Conservation (phyloP, 2,329 filamentous ascomycete species). For the Akanthomyces dipterigenus region DNA sequence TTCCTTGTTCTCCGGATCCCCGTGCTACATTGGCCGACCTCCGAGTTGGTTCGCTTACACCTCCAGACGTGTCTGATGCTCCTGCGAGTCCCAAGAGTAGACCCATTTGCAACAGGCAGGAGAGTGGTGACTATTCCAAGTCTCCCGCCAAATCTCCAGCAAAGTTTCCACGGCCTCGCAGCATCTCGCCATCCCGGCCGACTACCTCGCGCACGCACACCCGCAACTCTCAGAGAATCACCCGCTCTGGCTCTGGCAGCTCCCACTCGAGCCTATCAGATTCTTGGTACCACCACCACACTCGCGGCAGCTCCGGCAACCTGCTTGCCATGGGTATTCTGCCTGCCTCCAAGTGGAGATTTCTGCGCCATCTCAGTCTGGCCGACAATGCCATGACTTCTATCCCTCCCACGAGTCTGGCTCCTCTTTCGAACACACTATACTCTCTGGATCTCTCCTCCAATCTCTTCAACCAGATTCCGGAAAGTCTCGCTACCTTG, state of each 20-base stretch:
- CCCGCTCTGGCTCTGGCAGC: slow-evolving; percentile 84
- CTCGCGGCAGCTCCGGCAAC: slow-evolving; percentile 70
- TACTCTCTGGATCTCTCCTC: slow-evolving; percentile 88
- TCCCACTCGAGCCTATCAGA: slow-evolving; percentile 75
- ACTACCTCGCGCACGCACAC: slow-evolving; percentile 64
- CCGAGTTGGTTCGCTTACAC: slow-evolving; percentile 52
- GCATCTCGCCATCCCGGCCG: slow-evolving; percentile 75
- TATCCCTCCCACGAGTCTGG: slow-evolving; percentile 67
- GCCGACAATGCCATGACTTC: slow-evolving; percentile 86
- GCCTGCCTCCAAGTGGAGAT: slow-evolving; percentile 87
- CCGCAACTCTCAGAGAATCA: slow-evolving; percentile 66
- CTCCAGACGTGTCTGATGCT: slow-evolving; percentile 37
- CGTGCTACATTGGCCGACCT: slow-evolving; percentile 42
- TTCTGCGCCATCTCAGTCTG: slow-evolving; percentile 83
- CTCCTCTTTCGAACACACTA: slow-evolving; percentile 77
- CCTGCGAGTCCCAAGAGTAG: slow-evolving; percentile 35
- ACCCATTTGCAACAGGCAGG: slow-evolving; percentile 40
- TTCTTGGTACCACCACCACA: slow-evolving; percentile 50
- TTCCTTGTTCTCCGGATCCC: slow-evolving; percentile 55
- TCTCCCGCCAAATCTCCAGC: slow-evolving; percentile 36
- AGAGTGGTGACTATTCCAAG: slow-evolving; percentile 38
- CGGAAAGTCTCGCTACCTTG: slow-evolving; percentile 79
- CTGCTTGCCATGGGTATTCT: slow-evolving; percentile 64
- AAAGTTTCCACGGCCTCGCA: slow-evolving; percentile 54
- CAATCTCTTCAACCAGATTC: slow-evolving; percentile 91